These are phyloP conservation scores for Termitomyces sp. DNA, from an alignment of 768 basidiomycete genomes.

Conservation along the genomic window DNA sequence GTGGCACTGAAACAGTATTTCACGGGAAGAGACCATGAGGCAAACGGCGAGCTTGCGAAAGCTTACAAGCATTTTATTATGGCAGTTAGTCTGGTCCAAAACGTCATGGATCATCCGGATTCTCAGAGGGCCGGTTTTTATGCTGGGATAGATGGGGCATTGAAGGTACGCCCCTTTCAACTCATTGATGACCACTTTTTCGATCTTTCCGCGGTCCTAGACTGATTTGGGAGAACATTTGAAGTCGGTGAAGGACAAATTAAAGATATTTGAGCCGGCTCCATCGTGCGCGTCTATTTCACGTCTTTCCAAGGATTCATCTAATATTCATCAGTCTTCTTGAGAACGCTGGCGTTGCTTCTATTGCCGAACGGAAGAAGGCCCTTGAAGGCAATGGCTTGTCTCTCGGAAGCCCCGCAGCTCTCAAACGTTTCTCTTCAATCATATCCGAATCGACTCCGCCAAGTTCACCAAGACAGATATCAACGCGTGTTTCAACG, in stretches of 20 bases:
- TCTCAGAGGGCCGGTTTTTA: conserved; percentile 48
- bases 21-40: conserved; percentile 46
- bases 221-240: conserved; percentile 35
- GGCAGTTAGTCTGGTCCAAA: conserved; percentile 52
- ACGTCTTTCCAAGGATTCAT: background rate
- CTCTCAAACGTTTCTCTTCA: conserved; percentile 54
- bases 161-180: conserved; percentile 43
- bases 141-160: conserved; percentile 61
- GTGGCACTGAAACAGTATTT: conserved; percentile 54
- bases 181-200: background rate
- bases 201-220: conserved; percentile 14
- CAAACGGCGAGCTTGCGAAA: conserved; percentile 51
- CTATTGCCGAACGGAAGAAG: conserved; percentile 76
- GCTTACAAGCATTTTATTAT: conserved; percentile 58
- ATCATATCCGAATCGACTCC: conserved; percentile 40
- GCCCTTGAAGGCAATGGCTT: conserved; percentile 72
- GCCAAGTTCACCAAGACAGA: conserved; percentile 33
- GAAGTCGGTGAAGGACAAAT: conserved; percentile 38
- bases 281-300: conserved; percentile 22
- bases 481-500: conserved; percentile 25
- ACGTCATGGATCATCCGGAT: conserved; percentile 56
- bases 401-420: conserved; percentile 31
- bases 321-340: conserved; percentile 13
- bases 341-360: conserved; percentile 28
- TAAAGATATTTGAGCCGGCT: conserved; percentile 35